phyloP scores from a whole-genome alignment of 2,329 filamentous ascomycete species.

The Phoma sp. region DNA sequence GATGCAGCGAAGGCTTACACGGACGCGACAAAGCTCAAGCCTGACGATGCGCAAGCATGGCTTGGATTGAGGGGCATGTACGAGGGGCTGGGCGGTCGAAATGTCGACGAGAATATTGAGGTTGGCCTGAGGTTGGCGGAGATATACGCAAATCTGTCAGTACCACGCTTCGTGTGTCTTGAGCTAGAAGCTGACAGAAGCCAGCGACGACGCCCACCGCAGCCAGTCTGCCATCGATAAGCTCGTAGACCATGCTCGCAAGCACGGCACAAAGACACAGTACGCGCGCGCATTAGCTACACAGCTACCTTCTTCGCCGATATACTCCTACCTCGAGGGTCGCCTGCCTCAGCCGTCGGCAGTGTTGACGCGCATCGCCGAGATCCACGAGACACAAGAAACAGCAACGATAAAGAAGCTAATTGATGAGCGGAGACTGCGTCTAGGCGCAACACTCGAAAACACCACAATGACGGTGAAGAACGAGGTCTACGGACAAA shows the following conservation, averaged over 20 bases:
- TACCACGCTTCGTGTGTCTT: accelerated
- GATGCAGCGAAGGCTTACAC: slow-evolving; percentile 80
- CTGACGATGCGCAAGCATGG: slow-evolving; percentile 83
- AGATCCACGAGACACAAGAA: slow-evolving; percentile 85
- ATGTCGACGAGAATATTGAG: slow-evolving; percentile 75
- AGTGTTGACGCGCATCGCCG: slow-evolving; percentile 81
- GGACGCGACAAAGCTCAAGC: slow-evolving; percentile 73
- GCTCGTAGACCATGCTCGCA: slow-evolving; percentile 75
- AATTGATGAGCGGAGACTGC: slow-evolving; percentile 85
- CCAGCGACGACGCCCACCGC: slow-evolving; percentile 63
- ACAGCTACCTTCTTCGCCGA: slow-evolving; percentile 77
- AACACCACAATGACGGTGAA: slow-evolving; percentile 89
- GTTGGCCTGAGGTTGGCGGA: slow-evolving; percentile 76
- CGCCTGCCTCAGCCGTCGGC: slow-evolving; percentile 78
- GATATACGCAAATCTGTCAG: slow-evolving; percentile 65
- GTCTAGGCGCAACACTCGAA: slow-evolving; percentile 81
- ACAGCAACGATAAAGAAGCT: slow-evolving; percentile 87
- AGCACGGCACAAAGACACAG: slow-evolving; percentile 73
- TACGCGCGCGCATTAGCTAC: slow-evolving; percentile 78
- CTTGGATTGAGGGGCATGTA: slow-evolving; percentile 87
- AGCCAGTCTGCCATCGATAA: slow-evolving; percentile 75
- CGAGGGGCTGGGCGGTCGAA: slow-evolving; percentile 74
- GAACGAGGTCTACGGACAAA: slow-evolving; percentile 77
- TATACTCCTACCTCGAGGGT: slow-evolving; percentile 85
- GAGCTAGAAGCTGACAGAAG: slow-evolving; percentile 14